phyloP scores from a whole-genome alignment of 2,329 filamentous ascomycete species.

The Helminthosporium solani region DNA sequence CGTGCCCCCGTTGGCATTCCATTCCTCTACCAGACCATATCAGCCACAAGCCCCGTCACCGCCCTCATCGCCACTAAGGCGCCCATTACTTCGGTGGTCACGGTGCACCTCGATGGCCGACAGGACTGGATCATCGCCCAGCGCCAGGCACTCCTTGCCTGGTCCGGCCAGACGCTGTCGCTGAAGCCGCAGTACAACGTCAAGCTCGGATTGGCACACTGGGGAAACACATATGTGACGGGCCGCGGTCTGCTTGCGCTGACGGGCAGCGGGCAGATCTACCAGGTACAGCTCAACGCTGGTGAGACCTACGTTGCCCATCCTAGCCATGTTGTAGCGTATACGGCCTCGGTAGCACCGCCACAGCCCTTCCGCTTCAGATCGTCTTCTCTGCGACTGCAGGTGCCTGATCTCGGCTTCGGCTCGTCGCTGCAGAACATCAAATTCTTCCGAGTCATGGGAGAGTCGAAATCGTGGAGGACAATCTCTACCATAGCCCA shows the following conservation, averaged over 20 bases:
- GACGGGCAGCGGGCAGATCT: slow-evolving; percentile 83
- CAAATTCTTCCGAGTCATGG: slow-evolving; percentile 72
- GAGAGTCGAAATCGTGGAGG: slow-evolving; percentile 72
- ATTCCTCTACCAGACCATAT: slow-evolving; percentile 88
- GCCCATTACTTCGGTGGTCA: slow-evolving; percentile 79
- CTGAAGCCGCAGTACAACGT: slow-evolving; percentile 74
- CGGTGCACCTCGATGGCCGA: slow-evolving; percentile 87
- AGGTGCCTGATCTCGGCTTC: slow-evolving; percentile 70
- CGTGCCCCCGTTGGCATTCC: slow-evolving; percentile 81
- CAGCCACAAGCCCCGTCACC: slow-evolving; percentile 83
- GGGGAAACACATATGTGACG: slow-evolving; percentile 87
- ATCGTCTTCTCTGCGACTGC: slow-evolving; percentile 70
- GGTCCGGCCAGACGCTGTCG: slow-evolving; percentile 85
- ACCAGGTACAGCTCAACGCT: slow-evolving; percentile 75
- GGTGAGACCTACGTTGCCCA: slow-evolving; percentile 91
- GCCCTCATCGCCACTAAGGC: slow-evolving; percentile 87
- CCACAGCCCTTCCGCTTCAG: slow-evolving; percentile 87
- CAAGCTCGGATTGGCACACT: slow-evolving; percentile 76
- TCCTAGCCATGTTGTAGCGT: slow-evolving; percentile 87
- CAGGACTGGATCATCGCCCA: slow-evolving; percentile 95
- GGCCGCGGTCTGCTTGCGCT: slow-evolving; percentile 85
- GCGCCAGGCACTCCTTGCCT: slow-evolving; percentile 84
- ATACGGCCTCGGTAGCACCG: slow-evolving; percentile 70
- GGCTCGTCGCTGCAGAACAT: slow-evolving; percentile 65
- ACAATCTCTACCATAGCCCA: slow-evolving; percentile 64